These are phyloP conservation scores for Sungouiozyma ichnusensis DNA, from an alignment of 805 yeast species.

Conservation along the genomic window DNA sequence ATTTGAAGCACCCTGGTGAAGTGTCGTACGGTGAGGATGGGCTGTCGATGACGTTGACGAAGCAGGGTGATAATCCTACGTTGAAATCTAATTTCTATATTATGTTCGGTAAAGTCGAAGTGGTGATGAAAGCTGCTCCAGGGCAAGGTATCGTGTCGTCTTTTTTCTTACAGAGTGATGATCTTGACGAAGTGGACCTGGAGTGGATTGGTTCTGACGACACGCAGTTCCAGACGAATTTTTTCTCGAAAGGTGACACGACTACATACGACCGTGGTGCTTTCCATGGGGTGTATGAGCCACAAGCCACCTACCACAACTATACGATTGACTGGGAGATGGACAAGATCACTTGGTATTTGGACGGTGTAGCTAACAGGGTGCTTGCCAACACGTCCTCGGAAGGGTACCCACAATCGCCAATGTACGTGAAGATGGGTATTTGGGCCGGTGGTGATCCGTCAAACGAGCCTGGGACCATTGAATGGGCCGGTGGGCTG, in stretches of 20 bases:
- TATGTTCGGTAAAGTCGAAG: conserved; percentile 83
- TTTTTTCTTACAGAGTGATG: conserved; percentile 72
- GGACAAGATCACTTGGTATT: conserved; percentile 52
- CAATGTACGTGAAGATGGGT: conserved; percentile 64
- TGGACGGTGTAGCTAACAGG: conserved; percentile 64
- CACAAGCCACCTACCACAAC: conserved; percentile 54
- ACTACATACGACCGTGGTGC: conserved; percentile 72
- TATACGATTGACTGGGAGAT: conserved; percentile 81
- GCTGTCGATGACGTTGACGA: conserved; percentile 44
- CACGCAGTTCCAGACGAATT: conserved; percentile 66
- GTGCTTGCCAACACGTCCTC: conserved; percentile 42
- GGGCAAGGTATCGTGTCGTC: conserved; percentile 78
- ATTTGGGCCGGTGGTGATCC: conserved; percentile 81
- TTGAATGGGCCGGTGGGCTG: conserved; percentile 74
- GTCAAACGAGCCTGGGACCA: conserved; percentile 52
- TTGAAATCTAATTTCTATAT: conserved; percentile 69
- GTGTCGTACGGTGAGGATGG: conserved; percentile 46
- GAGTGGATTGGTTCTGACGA: conserved; percentile 82
- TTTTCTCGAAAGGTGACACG: conserved; percentile 71
- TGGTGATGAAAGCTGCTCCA: conserved; percentile 55
- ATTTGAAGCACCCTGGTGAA: conserved; percentile 33
- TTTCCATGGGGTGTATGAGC: conserved; percentile 46
- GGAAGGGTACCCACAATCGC: conserved; percentile 84
- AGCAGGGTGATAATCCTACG: conserved; percentile 69
- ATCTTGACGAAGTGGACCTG: conserved; percentile 78